Percentiles rank a stretch among this genome's conserved stretches.
Conservation (phyloP, 2,329 filamentous ascomycete species). For the Alternaria hordeiaustralica region DNA sequence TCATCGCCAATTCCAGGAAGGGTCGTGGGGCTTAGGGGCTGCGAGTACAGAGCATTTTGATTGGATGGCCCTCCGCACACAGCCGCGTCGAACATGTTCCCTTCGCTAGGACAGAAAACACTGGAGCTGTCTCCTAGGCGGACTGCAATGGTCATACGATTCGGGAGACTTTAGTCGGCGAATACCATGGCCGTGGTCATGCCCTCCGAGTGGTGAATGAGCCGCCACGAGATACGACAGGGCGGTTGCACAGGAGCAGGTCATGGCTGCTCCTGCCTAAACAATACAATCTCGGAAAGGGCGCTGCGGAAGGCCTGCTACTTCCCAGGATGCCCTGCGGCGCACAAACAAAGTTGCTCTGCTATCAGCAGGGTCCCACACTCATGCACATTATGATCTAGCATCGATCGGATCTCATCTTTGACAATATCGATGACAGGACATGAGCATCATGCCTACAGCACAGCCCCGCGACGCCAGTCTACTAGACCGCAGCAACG, state of each 20-base stretch:
- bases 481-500: slow-evolving; percentile 17
- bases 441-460: slow-evolving; percentile 9
- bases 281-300: not conserved
- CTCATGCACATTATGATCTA: slow-evolving; percentile 15
- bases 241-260: not conserved
- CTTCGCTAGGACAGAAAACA: slow-evolving; percentile 1
- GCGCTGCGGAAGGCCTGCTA: not conserved
- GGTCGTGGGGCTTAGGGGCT: slow-evolving; percentile 1
- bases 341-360: not conserved
- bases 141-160: slow-evolving; percentile 1
- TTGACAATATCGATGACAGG: slow-evolving; percentile 15
- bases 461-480: slow-evolving; percentile 5
- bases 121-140: not conserved
- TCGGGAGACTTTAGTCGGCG: not conserved
- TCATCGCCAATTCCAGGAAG: not conserved
- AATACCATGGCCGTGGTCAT: not conserved
- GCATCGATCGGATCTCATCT: slow-evolving; percentile 17
- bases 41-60: slow-evolving; percentile 9
- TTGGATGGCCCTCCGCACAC: slow-evolving; percentile 4
- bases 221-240: not conserved
- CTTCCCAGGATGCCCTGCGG: not conserved
- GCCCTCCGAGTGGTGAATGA: not conserved
- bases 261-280: not conserved
- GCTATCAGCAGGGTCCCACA: not conserved
- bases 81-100: slow-evolving; percentile 5